phyloP scores from a whole-genome alignment of 495 filamentous ascomycete species.

The Chaetomium fimeti region DNA sequence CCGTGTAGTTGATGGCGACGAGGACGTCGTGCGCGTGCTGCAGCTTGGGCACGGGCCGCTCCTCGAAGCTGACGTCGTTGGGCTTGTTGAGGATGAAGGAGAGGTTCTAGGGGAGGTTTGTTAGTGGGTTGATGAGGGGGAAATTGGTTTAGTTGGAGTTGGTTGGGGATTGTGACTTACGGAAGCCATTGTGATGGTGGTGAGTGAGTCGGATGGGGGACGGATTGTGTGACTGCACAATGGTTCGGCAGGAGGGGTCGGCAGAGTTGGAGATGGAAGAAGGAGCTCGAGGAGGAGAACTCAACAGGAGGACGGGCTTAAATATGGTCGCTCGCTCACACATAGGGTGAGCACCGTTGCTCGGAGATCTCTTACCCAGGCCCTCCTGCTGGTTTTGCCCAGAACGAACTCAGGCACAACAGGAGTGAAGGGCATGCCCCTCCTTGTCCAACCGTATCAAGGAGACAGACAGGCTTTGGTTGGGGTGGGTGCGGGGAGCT shows the following conservation, averaged over 20 bases:
- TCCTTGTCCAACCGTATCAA: constrained; percentile 21
- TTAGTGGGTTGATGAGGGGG: constrained; percentile 11
- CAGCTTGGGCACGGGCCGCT: constrained; percentile 69
- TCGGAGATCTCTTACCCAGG: constrained; percentile 25
- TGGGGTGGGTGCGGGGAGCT: constrained; percentile 24
- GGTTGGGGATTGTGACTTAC: constrained; percentile 21
- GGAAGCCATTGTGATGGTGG: constrained; percentile 32
- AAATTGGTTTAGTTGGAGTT: background rate
- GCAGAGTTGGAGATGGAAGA: constrained; percentile 1
- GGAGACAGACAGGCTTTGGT: constrained; percentile 17
- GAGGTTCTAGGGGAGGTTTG: constrained; percentile 62
- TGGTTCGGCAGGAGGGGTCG: background rate
- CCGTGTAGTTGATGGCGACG: constrained; percentile 79
- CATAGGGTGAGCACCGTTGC: constrained; percentile 24
- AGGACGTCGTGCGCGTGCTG: constrained; percentile 70
- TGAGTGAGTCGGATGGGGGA: constrained; percentile 9
- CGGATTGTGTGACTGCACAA: constrained; percentile 10
- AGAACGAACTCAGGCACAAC: constrained; percentile 5
- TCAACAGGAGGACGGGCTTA: constrained; percentile 17
- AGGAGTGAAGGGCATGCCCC: constrained; percentile 8
- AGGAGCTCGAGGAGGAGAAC: constrained; percentile 18
- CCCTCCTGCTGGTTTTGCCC: background rate
- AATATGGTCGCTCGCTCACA: constrained; percentile 11
- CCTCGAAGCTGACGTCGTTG: constrained; percentile 69
- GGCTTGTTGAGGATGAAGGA: constrained; percentile 81